Base-by-base conservation (phyloP, 495 filamentous ascomycete genomes). In the Penicillium coffeae region DNA sequence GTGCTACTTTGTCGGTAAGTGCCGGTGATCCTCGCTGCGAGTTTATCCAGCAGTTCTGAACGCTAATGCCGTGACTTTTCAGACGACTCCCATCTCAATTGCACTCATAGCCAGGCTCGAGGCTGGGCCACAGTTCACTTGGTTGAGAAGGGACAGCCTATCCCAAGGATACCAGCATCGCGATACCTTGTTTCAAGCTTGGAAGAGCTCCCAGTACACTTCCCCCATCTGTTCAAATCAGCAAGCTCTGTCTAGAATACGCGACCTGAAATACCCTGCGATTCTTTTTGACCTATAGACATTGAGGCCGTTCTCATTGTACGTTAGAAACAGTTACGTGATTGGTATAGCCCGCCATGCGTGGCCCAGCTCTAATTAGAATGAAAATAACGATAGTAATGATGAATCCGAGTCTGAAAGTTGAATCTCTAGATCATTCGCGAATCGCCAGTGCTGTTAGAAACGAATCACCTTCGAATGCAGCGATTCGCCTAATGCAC, bases 71-170 rank as follows among this genome's bases (percentile, higher is more conserved):
- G 20, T 49, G 18, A 22, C 36, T 15, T 16, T 18, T 19, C 47
- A 94, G 90, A 96, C 63, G 91, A 96, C 58, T 93, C 88, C 0
- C 77, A 80, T 45, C 55, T 79, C 30, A 96, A 96, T 56, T 88
- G 82, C 59, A 78, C 72, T 41, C 78, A 80, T 52, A 86, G 87
- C 0, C 76, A 85, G 41, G 78, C 78, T 21, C 72, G 90, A 25
- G 90, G 90, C 10, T 96, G 90, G 90, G 84, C 75, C 1, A 74
- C 82, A 0, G 86, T 75, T 21, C 90, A 96, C 63, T 72, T 95
- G n/a, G 78, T 96, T 0, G 91, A 95, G 56, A 78, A 85, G 8
- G 77, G 70, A 1, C 65, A 86, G 33, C 70, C 76, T 19, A 56
- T 72, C 13, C 90, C 89, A 0, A 60, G 59, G 21, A 71, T 69